Conservation (phyloP, 2,329 filamentous ascomycete genomes). For the Xylariaceae sp. region DNA sequence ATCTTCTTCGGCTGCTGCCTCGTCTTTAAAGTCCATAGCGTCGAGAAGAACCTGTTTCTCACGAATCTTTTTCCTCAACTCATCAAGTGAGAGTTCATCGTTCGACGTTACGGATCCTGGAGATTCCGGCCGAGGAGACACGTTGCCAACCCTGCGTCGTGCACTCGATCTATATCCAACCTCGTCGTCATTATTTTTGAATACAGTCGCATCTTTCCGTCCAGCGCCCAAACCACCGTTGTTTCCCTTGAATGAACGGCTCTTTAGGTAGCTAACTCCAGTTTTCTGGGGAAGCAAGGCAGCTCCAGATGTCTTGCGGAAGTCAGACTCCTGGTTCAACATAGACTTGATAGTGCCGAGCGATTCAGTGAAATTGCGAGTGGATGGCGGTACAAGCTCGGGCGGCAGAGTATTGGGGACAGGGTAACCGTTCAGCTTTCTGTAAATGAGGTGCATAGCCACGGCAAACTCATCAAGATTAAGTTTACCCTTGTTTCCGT, state of each 20-base stretch:
- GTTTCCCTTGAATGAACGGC: slow-evolving; percentile 80
- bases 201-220: slow-evolving; percentile 94
- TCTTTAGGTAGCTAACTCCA: slow-evolving; percentile 97
- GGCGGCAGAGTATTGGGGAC: slow-evolving; percentile 84
- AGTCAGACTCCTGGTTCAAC: slow-evolving; percentile 85
- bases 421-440: slow-evolving; percentile 94
- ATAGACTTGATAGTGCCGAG: slow-evolving; percentile 92
- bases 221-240: slow-evolving; percentile 58
- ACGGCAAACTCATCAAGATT: slow-evolving; percentile 98
- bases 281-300: slow-evolving; percentile 92
- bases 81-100: slow-evolving; percentile 84
- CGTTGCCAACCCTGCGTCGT: slow-evolving; percentile 76
- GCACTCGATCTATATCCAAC: slow-evolving; percentile 93
- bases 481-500: slow-evolving; percentile 89
- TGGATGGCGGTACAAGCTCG: slow-evolving; percentile 92
- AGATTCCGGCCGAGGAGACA: slow-evolving; percentile 78
- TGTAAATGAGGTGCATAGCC: slow-evolving; percentile 98
- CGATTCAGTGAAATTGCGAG: slow-evolving; percentile 88
- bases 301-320: slow-evolving; percentile 85
- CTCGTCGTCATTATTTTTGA: slow-evolving; percentile 93
- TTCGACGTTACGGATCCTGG: slow-evolving; percentile 68
- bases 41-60: slow-evolving; percentile 95
- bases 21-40: slow-evolving; percentile 94
- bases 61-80: slow-evolving; percentile 87
- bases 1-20: slow-evolving; percentile 86